Base-by-base conservation (phyloP, 306 rosid genomes). In the Quillaja saponaria region DNA sequence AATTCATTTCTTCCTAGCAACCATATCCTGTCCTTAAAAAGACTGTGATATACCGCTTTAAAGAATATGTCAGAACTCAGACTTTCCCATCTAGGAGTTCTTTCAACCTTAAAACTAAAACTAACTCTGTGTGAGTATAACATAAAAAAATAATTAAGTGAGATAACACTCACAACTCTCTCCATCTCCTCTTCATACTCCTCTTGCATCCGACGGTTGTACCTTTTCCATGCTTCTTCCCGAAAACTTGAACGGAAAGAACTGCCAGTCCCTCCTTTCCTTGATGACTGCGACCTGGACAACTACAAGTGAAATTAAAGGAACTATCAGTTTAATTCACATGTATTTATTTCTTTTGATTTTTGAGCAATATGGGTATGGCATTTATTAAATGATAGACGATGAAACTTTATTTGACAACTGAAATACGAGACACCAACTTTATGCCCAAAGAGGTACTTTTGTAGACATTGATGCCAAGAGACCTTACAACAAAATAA, bases 131-230 rank as follows among this genome's bases (percentile, higher is more conserved):
- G 2, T 25, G 3, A 25, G 4, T 2, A 25, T 25, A 25, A 25
- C 2, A 25, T 25, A 25, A 25, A 4, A 25, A 25, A 1, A 25
- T 25, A 25, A 25, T 25, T 25, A 25, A 25, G 31, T 69, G 38
- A 33, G 25, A 46, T n/a, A 52, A 66, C 53, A 69, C 95, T 76
- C 60, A 89, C 99, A 71, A 94, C 99, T 74, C 99, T 87, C 67
- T 87, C 99, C 91, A 89, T 70, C 76, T 94, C 99, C 76, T 94
- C 97, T 65, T 94, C 99, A 14, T 81, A 89, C 86, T 94, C 96
- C 80, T 94, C 97, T 80, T 81, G 96, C 80, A 94, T 37, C 34
- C 97, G 74, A 55, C 91, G 95, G 58, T 83, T 87, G 74, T 87
- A 78, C 69, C 54, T 94, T 75, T 68, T 87, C 95, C 90, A 78